Evolutionary conservation across 176 grass and related monocot species (phyloP).

Genomic region (Eragrostis nindensis): DNA sequence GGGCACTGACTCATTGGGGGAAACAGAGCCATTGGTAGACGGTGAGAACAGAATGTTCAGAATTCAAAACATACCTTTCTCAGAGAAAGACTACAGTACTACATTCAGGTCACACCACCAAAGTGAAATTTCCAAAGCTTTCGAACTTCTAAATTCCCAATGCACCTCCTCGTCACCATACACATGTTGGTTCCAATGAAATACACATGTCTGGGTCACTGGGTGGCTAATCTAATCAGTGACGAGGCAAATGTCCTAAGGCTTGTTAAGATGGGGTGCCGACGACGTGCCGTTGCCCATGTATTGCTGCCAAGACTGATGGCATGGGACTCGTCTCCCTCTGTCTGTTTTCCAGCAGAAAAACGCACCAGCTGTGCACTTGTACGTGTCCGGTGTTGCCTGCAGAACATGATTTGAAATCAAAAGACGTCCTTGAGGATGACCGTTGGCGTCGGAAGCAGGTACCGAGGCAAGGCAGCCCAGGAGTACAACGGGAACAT

Average conservation of each 20-base stretch:
- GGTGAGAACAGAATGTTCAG: background rate
- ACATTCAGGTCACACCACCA: background rate
- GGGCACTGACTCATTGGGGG: too few relatives aligned
- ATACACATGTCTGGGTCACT: background rate
- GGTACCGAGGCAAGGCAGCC: background rate
- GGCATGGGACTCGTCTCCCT: background rate
- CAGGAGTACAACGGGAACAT: background rate
- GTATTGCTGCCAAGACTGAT: background rate
- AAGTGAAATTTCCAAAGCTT: too few relatives aligned
- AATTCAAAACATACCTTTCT: background rate
- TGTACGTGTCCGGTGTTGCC: too few relatives aligned
- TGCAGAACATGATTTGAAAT: background rate
- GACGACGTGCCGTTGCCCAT: too few relatives aligned
- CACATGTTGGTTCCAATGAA: background rate
- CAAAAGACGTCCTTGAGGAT: background rate
- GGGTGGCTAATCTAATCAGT: too few relatives aligned
- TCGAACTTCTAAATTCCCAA: background rate
- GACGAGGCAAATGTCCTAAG: too few relatives aligned
- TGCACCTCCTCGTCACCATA: background rate
- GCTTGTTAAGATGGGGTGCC: background rate
- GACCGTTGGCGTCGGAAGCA: slow-evolving; percentile 1
- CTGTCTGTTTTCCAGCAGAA: background rate
- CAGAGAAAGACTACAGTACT: background rate
- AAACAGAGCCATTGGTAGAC: background rate
- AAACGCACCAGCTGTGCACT: background rate